Evolutionary conservation across 805 yeast genomes (phyloP), one percentile per base, ranked within the genome.

Genomic region (Danielia oregonensis): DNA sequence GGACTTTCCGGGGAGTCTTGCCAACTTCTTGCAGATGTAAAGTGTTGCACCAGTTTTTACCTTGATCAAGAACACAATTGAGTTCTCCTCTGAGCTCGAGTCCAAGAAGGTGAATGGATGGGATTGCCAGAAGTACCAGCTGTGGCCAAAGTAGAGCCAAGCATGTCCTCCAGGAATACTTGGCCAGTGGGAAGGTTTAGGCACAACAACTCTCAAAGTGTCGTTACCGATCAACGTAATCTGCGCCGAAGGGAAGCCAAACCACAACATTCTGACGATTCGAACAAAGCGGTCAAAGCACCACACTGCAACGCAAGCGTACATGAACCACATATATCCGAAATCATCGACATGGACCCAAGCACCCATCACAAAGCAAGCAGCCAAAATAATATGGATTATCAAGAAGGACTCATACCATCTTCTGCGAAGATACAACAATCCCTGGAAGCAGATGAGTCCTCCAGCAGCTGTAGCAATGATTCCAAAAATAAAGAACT

Each of bases 291-390:
- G 52, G 40, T 73, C 79, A 1, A 57, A 30, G 0, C 52, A 49
- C 95, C 95, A 87, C 6, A 86, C 65, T 0, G 76, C 80, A 39
- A 76, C 68, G 6, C 79, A 51, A 4, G 78, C 72, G 37, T 74
- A 77, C 36, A 51, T 43, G n/a, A 60, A 73, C 44, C 50, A 44
- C 15, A 49, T 49, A 31, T 59, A 65, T 0, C 49, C 43, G 9
- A 42, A 37, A 21, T 27, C 39, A n/a, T 34, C 30, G 11, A 40
- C 29, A 25, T 46, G 51, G 26, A 24, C 30, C 48, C 51, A 54
- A 4, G 50, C 42, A 1, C 57, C 57, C 14, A 48, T 14, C n/a
- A 54, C 34, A 26, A 51, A 54, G 17, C 46, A 40, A 5, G 37
- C 35, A 1, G 57, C 59, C 40, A 55, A 40, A 5, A 39, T 13